Base-by-base conservation (phyloP, 495 filamentous ascomycete species). In the Lasiosphaeria miniovina region DNA sequence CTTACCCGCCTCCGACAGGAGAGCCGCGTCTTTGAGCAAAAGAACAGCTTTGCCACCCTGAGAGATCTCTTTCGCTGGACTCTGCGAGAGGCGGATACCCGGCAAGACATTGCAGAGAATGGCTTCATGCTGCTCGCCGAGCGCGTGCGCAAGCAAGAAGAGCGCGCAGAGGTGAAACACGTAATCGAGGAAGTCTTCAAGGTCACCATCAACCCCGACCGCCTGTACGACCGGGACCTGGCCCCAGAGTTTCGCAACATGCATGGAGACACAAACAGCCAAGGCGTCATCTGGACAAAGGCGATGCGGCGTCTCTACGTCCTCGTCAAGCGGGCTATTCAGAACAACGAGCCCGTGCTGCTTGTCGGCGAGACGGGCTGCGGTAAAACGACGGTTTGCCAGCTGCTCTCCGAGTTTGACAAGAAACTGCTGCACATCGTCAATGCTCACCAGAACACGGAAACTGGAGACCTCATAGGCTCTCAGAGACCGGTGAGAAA, bases 21-120 rank as follows among this genome's bases (percentile, higher is more conserved):
- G 17, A 90, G 85, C 65, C 79, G 95, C 32, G 74, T 98, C 0
- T 99, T 98, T 68, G 95, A 99, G 75, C 93, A 98, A 67, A 96
- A 95, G 70, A 92, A 94, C 68, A 93, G 92, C 66, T 99, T 99
- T 72, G 95, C 95, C 8, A 99, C 95, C 8, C 78, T 99, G 32
- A 82, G 95, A 80, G 95, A 99, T 74, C 83, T 99, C 4, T 99
- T 99, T 65, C 82, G 95, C 58, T 99, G 95, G 95, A 93, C 95
- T n/a, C 77, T 92, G 45, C 82, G 95, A 65, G 84, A 85, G 46
- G 90, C 90, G 0, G 90, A 96, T 59, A 89, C 89, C 36, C 83
- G 90, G 17, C 89, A 96, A 52, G 88, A 97, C 62, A 82, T 99
- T 56, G 95, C 94, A 5, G 81, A 86, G 6, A 93, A 98, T 72